Evolutionary conservation across 768 basidiomycete species (phyloP), one percentile per base, ranked within the genome.

Genomic region (Russula abietina): DNA sequence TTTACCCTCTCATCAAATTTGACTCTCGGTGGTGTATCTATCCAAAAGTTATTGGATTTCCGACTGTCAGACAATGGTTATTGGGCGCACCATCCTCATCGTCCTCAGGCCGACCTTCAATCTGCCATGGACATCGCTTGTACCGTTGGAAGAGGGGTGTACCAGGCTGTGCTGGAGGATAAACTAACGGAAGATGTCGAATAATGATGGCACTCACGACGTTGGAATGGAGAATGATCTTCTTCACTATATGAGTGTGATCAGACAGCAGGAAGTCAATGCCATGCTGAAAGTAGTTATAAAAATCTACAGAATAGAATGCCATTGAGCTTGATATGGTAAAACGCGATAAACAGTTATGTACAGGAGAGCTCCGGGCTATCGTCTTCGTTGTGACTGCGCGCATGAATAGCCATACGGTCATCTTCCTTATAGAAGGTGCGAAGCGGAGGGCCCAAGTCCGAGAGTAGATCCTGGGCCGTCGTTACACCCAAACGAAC

Each of bases 261-360:
- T 82, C 87, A 26, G 85, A 88, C 19, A 97, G 80, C 32, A 95
- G 80, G 65, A 95, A 90, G 71, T 97, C 93, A 22, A 97, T 75
- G 1, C 93, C 93, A 69, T 93, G 85, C 67, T 93, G 89, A 68
- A 95, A 93, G 70, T 97, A 97, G 70, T 95, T 96, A 74, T 90
- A 93, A 71, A 93, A 93, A 73, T 93, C 91, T 92, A 64, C 2
- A 3, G 45, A 55, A 63, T 2, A 2, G 41, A 55, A 58, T 26
- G 9, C 12, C 22, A 39, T n/a, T 52, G n/a, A 43, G 60, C 55
- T 62, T 61, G 41, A 60, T 24, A 30, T 45, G 3, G 19, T 24
- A 49, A 17, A 24, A 45, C 53, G 24, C 26, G 33, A 57, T 26
- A 38, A 9, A 24, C 17, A 17, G n/a, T 26, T 30, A 60, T 77